Conservation (phyloP, 1,284 basidiomycete genomes). For the Irpex sp. region DNA sequence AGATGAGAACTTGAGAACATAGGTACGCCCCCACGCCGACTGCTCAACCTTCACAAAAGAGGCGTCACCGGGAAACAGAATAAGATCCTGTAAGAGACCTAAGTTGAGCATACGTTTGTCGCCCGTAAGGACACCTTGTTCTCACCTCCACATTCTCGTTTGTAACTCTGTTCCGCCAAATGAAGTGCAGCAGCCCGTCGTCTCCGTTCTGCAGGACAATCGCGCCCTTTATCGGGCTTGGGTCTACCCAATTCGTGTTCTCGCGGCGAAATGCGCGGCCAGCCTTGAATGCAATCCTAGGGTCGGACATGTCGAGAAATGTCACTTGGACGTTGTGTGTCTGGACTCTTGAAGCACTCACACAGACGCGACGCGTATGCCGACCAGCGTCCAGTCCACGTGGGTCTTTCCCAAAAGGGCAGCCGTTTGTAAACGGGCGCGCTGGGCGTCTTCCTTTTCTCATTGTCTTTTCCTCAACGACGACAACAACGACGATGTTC, state of each 20-base stretch:
- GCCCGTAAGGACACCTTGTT: conserved; percentile 3
- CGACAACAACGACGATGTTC: not conserved
- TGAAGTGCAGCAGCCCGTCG: conserved; percentile 72
- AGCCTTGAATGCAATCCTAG: conserved; percentile 76
- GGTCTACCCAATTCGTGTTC: conserved; percentile 63
- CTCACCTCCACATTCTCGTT: conserved; percentile 58
- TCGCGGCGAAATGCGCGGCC: conserved; percentile 69
- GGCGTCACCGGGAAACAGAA: conserved; percentile 78
- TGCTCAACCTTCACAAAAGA: conserved; percentile 65
- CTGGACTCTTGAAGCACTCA: not conserved
- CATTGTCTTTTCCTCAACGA: not conserved
- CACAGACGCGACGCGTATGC: conserved; percentile 8
- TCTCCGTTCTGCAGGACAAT: conserved; percentile 64
- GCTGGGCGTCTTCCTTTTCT: not conserved
- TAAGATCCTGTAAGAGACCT: conserved; percentile 52
- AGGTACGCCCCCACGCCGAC: conserved; percentile 58
- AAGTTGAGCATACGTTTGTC: not conserved
- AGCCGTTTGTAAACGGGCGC: not conserved
- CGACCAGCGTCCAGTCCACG: conserved; percentile 5
- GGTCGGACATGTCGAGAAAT: conserved; percentile 19
- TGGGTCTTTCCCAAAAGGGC: not conserved
- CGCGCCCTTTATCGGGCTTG: conserved; percentile 66
- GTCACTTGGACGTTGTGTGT: not conserved
- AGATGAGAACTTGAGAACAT: conserved; percentile 78
- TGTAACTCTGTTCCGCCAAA: conserved; percentile 70